Evolutionary conservation across 2,329 filamentous ascomycete species (phyloP).

Genomic region (Aspergillus sp.): DNA sequence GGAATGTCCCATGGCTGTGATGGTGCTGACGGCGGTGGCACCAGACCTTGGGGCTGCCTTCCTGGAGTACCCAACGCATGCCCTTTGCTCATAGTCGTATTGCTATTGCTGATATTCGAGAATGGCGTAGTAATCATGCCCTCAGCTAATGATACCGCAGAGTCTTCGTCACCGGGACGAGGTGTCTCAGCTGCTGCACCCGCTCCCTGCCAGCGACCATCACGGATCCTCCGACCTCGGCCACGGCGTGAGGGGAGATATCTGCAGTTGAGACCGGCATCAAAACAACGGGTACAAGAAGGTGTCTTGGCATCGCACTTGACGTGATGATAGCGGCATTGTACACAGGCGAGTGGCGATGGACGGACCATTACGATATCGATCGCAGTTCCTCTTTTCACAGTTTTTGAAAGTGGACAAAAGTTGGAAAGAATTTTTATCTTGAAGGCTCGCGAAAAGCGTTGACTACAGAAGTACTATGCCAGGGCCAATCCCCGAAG

Average conservation of each 20-base stretch:
- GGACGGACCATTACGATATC: background rate
- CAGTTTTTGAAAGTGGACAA: background rate
- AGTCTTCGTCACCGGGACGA: background rate
- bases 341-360: conserved; percentile 34
- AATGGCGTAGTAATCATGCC: background rate
- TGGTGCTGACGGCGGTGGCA: background rate
- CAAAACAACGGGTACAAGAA: conserved; percentile 55
- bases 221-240: conserved; percentile 34
- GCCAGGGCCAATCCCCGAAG: too few relatives aligned
- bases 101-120: background rate
- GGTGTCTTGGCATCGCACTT: conserved; percentile 64
- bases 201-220: conserved; percentile 7
- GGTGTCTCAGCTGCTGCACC: background rate
- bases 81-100: background rate
- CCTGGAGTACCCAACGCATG: background rate
- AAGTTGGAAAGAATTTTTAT: background rate
- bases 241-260: conserved; percentile 65
- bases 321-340: conserved; percentile 52
- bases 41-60: background rate
- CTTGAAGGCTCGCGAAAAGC: background rate
- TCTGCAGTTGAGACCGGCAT: conserved; percentile 51
- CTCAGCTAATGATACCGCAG: background rate
- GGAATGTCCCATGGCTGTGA: background rate
- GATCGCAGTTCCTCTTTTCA: background rate
- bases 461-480: too few relatives aligned